Conservation (phyloP, 2,329 filamentous ascomycete genomes). For the Xylaria sp. region DNA sequence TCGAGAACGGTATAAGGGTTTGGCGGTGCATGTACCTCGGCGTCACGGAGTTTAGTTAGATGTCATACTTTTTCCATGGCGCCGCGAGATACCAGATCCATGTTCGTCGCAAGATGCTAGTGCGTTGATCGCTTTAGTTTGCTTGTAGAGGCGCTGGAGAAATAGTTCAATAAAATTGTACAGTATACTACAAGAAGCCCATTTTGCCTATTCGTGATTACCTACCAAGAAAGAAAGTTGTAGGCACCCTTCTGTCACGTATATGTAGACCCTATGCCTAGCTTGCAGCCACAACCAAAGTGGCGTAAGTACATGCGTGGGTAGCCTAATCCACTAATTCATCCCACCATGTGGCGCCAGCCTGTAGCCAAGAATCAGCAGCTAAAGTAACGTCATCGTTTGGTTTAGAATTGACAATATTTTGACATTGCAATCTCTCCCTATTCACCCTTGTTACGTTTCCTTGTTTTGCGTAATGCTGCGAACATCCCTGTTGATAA, state of each 20-base stretch:
- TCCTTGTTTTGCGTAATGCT: neutral
- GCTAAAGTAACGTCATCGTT: conserved; percentile 33
- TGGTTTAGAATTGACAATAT: conserved; percentile 1
- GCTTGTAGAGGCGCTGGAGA: conserved; percentile 15
- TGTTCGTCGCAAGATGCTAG: conserved; percentile 6
- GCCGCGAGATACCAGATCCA: conserved; percentile 8
- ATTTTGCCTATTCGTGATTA: conserved; percentile 1
- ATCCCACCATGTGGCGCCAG: conserved; percentile 15
- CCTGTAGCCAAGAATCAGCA: neutral
- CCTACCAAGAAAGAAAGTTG: neutral
- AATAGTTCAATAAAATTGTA: conserved; percentile 21
- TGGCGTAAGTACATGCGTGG: neutral
- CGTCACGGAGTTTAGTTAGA: conserved; percentile 27
- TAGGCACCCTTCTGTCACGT: neutral
- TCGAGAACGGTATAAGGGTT: conserved; percentile 23
- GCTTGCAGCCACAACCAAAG: conserved; percentile 16
- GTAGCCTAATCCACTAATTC: too few relatives aligned
- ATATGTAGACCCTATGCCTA: neutral
- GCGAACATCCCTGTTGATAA: neutral
- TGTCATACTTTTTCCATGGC: conserved; percentile 9
- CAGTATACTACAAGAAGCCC: neutral
- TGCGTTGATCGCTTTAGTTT: conserved; percentile 16
- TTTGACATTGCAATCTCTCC: too few relatives aligned
- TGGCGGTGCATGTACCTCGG: conserved; percentile 10
- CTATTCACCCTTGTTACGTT: too few relatives aligned